These are phyloP conservation scores for Westerdykella aurantiaca DNA, from an alignment of 2,329 filamentous ascomycete species.

Conservation along the genomic window DNA sequence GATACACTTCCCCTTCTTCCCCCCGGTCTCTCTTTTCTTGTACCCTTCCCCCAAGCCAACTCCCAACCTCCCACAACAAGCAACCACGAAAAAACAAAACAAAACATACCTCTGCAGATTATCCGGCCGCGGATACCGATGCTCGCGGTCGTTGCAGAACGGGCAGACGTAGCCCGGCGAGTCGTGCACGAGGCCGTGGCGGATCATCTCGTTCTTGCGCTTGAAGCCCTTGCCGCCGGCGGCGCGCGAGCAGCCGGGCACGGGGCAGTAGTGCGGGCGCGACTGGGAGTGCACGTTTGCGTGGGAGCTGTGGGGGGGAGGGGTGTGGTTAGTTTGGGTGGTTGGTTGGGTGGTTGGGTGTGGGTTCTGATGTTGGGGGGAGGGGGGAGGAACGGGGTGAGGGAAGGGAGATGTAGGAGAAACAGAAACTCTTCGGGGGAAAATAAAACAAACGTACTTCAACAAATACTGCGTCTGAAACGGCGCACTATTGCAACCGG, in stretches of 20 bases:
- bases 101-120: conserved; percentile 78
- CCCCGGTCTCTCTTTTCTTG: no score
- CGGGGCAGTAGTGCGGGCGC: conserved; percentile 59
- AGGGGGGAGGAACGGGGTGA: neutral
- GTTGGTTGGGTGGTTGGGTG: no score
- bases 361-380: neutral
- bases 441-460: conserved; percentile 48
- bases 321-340: neutral
- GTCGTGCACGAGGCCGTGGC: conserved; percentile 83
- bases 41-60: no score
- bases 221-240: conserved; percentile 63
- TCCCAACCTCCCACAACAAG: no score
- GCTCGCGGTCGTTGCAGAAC: conserved; percentile 88
- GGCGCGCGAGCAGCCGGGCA: conserved; percentile 52
- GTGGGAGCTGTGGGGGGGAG: conserved; percentile 55
- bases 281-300: conserved; percentile 61
- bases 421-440: no score
- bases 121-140: conserved; percentile 90
- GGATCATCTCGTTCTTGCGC: conserved; percentile 64
- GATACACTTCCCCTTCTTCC: no score
- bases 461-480: conserved; percentile 74
- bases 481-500: conserved; percentile 63
- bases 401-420: neutral
- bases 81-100: neutral
- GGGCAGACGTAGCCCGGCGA: conserved; percentile 95